Evolutionary conservation across 495 filamentous ascomycete genomes (phyloP), one percentile per base, ranked within the genome.

Genomic region (Penicillium bovifimosum): DNA sequence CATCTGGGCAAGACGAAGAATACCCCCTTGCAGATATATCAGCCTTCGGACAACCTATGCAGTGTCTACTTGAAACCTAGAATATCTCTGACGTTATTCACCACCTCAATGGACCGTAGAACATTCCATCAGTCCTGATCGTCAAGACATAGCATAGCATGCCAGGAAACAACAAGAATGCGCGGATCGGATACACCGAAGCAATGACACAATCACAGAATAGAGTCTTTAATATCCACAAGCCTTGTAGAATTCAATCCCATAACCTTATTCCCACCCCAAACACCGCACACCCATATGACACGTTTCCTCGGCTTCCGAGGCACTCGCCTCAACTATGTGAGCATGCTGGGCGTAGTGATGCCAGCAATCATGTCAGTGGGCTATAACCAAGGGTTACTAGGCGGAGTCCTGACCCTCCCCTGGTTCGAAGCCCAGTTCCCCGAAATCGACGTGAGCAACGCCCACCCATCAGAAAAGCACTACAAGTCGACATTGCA

Each of bases 341-440:
- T 46, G 7, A 53, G 56, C 2, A 38, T 63, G 0, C 14, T 63
- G 18, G 51, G 57, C 9, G 56, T 65, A 27, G 54, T 65, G 20
- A 61, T 66, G 35, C 70, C 70, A 34, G 54, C 67, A 18, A 69
- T 71, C 49, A 65, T 73, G 45, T 59, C 71, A 7, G 68, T 76
- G 47, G 74, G 74, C 13, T 78, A 75, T 58, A 74, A 76, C 38
- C 64, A 74, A 26, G 65, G 69, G 7, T 61, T 66, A 33, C 47
- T 73, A 31, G 67, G 71, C 20, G 65, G 68, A 54, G 26, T 66
- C 38, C 43, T 65, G 16, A 58, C 62, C 2, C 20, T 63, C 32
- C 28, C 52, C 7, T 55, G 50, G 26, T 78, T 71, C 53, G 58
- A 67, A 8, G 51, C 54, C 28, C 69, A 72, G 39, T 79, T 77